Evolutionary conservation across 495 filamentous ascomycete genomes (phyloP), one percentile per base, ranked within the genome.

Genomic region (Penicillium macrosclerotiorum): DNA sequence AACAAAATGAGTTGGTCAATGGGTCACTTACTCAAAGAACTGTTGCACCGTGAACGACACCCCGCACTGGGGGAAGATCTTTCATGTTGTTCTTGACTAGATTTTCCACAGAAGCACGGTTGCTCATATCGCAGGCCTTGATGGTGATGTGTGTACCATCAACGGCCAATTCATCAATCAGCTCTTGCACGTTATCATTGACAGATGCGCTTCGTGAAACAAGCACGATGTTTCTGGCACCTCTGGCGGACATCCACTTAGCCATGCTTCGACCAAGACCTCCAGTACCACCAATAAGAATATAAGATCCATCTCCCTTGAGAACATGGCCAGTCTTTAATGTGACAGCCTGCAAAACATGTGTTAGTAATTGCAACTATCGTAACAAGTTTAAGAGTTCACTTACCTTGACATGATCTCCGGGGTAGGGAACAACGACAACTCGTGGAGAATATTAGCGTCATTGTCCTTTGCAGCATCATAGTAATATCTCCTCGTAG

Each of bases 241-340:
- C 82, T 26, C 74, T 75, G 11, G 63, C 48, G 7, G 75, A 73
- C 75, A 87, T 80, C 77, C 77, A 83, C 5, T 63, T 63, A 1
- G 77, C 62, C 44, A 83, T 71, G 42, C 71, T 74, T 42, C 75
- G 64, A 11, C 82, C 82, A 3, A 86, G 65, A 41, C 82, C 83
- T 23, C 83, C 83, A 1, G 80, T 73, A 13, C 83, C 81, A 25
- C 83, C 82, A 37, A 79, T 70, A 13, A 87, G 60, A 20, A 87
- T 58, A 49, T 86, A 86, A 0, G 80, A 74, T 3, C 72, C 79
- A 60, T 82, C 68, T 1, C 61, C 42, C 11, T 48, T 40, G 3
- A 67, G 27, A 12, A 55, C n/a, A n/a, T n/a, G n/a, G n/a, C n/a
- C n/a, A n/a, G n/a, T n/a, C n/a, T n/a, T n/a, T n/a, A n/a, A n/a